Base-by-base conservation (phyloP, 2,329 filamentous ascomycete species). In the Aspergillus clavatus region DNA sequence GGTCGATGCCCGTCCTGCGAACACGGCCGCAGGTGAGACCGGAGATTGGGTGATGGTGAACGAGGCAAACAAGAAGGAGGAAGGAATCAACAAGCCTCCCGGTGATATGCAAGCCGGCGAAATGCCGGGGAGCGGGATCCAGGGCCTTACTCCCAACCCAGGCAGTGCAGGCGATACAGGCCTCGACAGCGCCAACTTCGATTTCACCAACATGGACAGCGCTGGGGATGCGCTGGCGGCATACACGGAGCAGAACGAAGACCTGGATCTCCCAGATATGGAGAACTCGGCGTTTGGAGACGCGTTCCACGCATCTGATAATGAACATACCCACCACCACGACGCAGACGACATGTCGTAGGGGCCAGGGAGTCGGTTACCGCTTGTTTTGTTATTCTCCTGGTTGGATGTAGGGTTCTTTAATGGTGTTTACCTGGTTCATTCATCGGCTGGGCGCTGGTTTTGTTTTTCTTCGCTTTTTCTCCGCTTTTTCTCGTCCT, bases 211-310 rank as follows among this genome's bases (percentile, higher is more conserved):
- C 48, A 68, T 70, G 46, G 83, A 89, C 63, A 82, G 83, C 19
- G 85, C 84, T 0, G 84, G 83, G 11, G 84, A 88, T 59, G 85
- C 83, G 3, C 69, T 89, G 27, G 82, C 82, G 2, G 79, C 79
- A 29, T 88, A 84, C 59, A 81, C 79, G 33, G 78, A 78, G 12
- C 77, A 80, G 11, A 74, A 79, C 40, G 74, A 75, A 44, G 69
- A 69, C 3, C 65, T 75, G 3, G 75, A 76, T 53, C 62, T 77
- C 33, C 80, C 77, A 7, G 84, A 84, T 51, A 78, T 89, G 72
- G 85, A 88, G 38, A 85, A 89, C 59, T 88, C 84, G 27, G 87
- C 86, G 1, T 93, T 93, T 70, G 87, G 86, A 2, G 86, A 93
- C 56, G 87, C 87, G 0, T 88, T 91, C 67, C 86, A 89, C 52